Evolutionary conservation across 768 basidiomycete species (phyloP), one percentile per base, ranked within the genome.

Genomic region (Mycena kentingensis): DNA sequence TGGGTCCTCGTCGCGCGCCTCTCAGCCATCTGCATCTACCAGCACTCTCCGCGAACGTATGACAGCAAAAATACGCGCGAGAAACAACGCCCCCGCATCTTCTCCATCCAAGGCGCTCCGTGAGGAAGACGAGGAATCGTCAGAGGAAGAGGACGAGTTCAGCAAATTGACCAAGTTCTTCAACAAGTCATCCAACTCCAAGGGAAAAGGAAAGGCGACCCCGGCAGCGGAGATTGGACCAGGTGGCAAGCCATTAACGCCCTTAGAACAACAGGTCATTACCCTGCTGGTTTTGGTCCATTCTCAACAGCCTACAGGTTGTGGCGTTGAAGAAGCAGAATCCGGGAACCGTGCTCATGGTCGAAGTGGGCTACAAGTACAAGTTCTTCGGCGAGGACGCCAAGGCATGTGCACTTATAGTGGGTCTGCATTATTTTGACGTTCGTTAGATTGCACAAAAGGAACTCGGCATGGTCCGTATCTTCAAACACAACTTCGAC

Each of bases 341-440:
- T 66, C 76, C 79, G 1, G 87, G 78, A 11, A 82, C 82, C 4
- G 57, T 94, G 29, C 73, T 94, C 12, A 83, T 93, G 78, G 73
- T 94, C 21, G 87, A 93, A 66, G 83, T 87, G 25, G 92, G 92
- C 4, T 94, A 94, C 67, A 93, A 87, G 66, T 87, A 84, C 65
- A 80, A 76, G 47, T 93, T 95, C 67, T 93, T 85, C 61, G 87
- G 83, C 43, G 85, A 93, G 19, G 93, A 94, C 62, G 93, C 93
- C 1, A 82, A 83, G 75, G 90, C 85, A 45, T 32, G 66, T 53
- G 16, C 25, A 46, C 28, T 15, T 35, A 12, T 27, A 27, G 11
- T 19, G 37, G 34, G 22, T 34, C 34, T 44, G 44, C 38, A 46
- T 46, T 46, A 41, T 32, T 13, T 26, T 60, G 42, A 49, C 39